Evolutionary conservation across 805 yeast species (phyloP).

Genomic region (Candida manassasensis): DNA sequence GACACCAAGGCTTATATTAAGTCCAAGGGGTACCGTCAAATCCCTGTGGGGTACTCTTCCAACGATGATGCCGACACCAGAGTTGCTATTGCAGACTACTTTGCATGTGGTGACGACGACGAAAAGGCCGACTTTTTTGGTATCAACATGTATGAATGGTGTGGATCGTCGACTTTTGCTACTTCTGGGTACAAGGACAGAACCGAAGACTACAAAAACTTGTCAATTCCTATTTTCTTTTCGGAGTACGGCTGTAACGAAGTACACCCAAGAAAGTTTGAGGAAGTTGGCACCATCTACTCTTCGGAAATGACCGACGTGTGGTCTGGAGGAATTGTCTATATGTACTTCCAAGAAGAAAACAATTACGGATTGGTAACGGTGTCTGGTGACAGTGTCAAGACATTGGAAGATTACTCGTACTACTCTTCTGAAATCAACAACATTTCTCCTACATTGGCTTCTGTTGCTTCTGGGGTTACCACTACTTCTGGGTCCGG

Average conservation of each 20-base stretch:
- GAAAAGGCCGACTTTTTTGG: conserved; percentile 78
- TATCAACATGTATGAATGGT: conserved; percentile 86
- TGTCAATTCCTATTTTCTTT: conserved; percentile 78
- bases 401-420: conserved; percentile 57
- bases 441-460: conserved; percentile 33
- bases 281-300: conserved; percentile 68
- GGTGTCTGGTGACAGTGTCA: conserved; percentile 44
- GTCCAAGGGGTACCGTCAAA: conserved; percentile 59
- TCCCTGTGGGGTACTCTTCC: conserved; percentile 93
- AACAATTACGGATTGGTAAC: conserved; percentile 79
- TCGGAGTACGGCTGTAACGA: conserved; percentile 87
- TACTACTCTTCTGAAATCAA: conserved; percentile 32
- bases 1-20: conserved; percentile 77
- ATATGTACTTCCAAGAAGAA: conserved; percentile 84
- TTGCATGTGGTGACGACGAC: conserved; percentile 68
- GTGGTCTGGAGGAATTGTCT: conserved; percentile 93
- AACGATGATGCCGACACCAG: conserved; percentile 85
- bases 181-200: conserved; percentile 66
- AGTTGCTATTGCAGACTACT: conserved; percentile 73
- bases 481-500: conserved; percentile 36
- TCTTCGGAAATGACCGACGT: conserved; percentile 74
- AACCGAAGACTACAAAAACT: conserved; percentile 66
- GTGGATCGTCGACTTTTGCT: conserved; percentile 59
- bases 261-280: conserved; percentile 67
- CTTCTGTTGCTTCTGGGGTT: conserved; percentile 34